Evolutionary conservation across 1,284 basidiomycete genomes (phyloP), one percentile per base, ranked within the genome.

Genomic region (Trichosporon faecale): DNA sequence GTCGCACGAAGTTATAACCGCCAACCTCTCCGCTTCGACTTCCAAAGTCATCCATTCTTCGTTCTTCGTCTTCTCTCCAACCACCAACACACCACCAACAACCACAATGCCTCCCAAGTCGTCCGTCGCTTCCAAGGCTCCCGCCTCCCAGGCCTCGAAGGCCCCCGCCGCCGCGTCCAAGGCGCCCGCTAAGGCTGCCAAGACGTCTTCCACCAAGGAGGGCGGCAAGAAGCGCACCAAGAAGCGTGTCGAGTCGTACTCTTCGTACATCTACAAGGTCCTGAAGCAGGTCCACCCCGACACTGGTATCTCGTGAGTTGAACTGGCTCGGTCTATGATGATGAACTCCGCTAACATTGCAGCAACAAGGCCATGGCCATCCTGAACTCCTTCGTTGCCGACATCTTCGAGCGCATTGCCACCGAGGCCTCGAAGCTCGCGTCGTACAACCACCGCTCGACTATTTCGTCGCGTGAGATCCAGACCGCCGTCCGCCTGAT

Each of bases 291-390:
- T 97, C 72, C 94, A 97, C 87, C 95, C 94, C 68, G 95, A 98
- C 83, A 96, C 93, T 74, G 94, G 95, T 89, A 95, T 96, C 82
- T 84, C 83, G 79, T 80, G 71, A 79, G 79, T 79, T 25, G 40
- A 23, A 11, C 9, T 12, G 11, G 11, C 35, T 12, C 40, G 2
- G 16, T 14, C 7, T 29, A 9, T 29, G 2, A 11, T n/a, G 3
- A n/a, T 4, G 27, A 61, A 27, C 57, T 16, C 18, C 29, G 29
- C 57, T 61, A 14, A 61, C 65, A 7, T 18, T 84, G 91, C 92
- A 80, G 79, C 72, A 97, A 95, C 89, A 97, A 96, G 88, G 94
- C 93, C 60, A 98, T 98, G 94, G 89, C 90, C 69, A 92, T 97
- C 80, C 85, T 97, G 64, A 96, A 96, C 88, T 93, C 91, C 68